Evolutionary conservation across 805 yeast species (phyloP).

Genomic region (Metschnikowia kunwiensis): DNA sequence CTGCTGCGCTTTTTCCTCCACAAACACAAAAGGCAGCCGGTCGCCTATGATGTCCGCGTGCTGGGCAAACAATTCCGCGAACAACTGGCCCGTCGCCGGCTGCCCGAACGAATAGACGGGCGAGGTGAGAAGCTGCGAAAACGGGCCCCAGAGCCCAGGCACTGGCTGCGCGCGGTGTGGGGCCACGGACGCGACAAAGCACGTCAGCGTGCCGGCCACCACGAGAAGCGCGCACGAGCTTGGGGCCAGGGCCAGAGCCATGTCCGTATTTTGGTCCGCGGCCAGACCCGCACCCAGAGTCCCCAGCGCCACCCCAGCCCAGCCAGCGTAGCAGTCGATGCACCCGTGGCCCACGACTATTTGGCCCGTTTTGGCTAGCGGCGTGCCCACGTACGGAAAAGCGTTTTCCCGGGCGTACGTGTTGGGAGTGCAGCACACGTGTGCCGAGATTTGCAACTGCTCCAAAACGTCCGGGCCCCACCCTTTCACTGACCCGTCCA

Average conservation of each 20-base stretch:
- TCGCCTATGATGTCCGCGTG: slow-evolving; percentile 9
- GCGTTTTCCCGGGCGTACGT: background rate
- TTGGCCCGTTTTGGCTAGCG: slow-evolving; percentile 17
- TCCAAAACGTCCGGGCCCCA: slow-evolving; percentile 37
- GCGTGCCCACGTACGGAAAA: slow-evolving; percentile 18
- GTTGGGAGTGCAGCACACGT: slow-evolving; percentile 12
- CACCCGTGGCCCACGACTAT: slow-evolving; percentile 44
- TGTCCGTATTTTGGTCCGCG: background rate
- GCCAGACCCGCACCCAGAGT: background rate
- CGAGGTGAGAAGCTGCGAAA: slow-evolving; percentile 31
- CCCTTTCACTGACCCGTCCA: slow-evolving; percentile 60
- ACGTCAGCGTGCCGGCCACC: slow-evolving; percentile 65
- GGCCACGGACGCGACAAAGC: slow-evolving; percentile 36
- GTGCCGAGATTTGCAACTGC: slow-evolving; percentile 17
- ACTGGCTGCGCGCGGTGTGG: slow-evolving; percentile 23
- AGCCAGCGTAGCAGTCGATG: slow-evolving; percentile 57
- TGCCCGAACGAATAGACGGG: slow-evolving; percentile 53
- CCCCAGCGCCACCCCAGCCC: slow-evolving; percentile 19
- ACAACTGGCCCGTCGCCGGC: slow-evolving; percentile 55
- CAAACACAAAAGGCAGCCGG: slow-evolving; percentile 12
- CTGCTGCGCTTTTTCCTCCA: slow-evolving; percentile 22
- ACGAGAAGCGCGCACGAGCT: slow-evolving; percentile 30
- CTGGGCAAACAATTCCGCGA: slow-evolving; percentile 45
- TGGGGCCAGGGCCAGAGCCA: too few species aligned
- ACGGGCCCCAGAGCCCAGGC: slow-evolving; percentile 64